Conservation (phyloP, 139 green algal species). For the Eudorina sp. region DNA sequence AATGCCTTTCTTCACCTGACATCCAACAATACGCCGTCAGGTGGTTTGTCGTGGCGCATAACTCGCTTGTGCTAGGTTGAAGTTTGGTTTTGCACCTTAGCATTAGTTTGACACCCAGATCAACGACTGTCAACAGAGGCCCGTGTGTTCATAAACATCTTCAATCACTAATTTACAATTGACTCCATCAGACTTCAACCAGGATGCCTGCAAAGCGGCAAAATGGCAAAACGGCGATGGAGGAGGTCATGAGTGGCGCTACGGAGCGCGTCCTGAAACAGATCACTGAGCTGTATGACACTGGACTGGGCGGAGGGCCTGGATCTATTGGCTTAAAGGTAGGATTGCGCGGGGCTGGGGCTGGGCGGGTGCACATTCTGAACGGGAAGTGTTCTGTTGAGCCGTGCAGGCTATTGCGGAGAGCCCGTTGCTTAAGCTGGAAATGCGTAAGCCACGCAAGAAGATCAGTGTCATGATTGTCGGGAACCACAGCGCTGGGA, state of each 20-base stretch:
- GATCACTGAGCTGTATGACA: conserved; percentile 48
- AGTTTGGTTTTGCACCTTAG: no score
- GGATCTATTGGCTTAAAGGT: conserved; percentile 9
- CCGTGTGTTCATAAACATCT: no score
- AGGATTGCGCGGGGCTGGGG: no score
- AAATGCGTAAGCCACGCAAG: conserved; percentile 73
- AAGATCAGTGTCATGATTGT: conserved; percentile 81
- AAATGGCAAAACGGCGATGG: conserved; percentile 28
- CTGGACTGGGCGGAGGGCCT: not conserved
- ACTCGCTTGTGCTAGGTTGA: no score
- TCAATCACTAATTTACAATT: no score
- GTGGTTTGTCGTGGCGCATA: no score
- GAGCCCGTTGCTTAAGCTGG: conserved; percentile 46
- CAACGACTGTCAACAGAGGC: no score
- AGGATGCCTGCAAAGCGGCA: not conserved
- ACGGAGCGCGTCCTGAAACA: conserved; percentile 44
- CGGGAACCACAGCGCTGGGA: conserved; percentile 81
- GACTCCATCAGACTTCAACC: no score
- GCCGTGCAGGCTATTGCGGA: conserved; percentile 36
- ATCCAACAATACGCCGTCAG: no score
- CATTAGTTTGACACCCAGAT: no score
- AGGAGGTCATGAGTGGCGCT: conserved; percentile 31
- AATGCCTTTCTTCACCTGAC: no score
- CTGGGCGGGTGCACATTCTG: not conserved
- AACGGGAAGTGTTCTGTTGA: not conserved